Base-by-base conservation (phyloP, 768 basidiomycete species). In the Lentinula sp. region DNA sequence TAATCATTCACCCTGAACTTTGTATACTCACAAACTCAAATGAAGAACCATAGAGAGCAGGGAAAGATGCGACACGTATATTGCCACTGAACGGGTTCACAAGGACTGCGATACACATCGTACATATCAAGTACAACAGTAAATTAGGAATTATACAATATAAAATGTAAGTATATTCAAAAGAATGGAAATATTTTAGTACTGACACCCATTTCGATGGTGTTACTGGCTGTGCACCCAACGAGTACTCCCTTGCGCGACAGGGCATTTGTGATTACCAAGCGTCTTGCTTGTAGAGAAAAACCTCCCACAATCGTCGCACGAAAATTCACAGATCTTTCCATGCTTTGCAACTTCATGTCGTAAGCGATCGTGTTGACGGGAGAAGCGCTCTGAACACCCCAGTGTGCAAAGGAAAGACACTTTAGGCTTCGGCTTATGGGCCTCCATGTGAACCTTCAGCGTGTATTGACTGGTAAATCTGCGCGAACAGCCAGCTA, bases 301-400 rank as follows among this genome's bases (percentile, higher is more conserved):
- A 68, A 83, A 83, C 10, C 81, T 72, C 16, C 79, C 77, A 61
- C 83, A 85, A 1, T 78, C 77, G 9, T 77, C 73, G 64, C 83
- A 85, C 1, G 71, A 69, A 66, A 80, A 82, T 63, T 83, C 82
- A 71, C 83, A 85, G 48, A 83, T 64, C 65, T 82, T 82, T 13
- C 80, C 79, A 62, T 85, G 83, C 66, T 85, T 82, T 8, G 80
- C 79, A 5, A 85, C 82, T 67, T 85, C 83, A 61, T 85, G 83
- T 57, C 83, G 77, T 12, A 85, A 75, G 37, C 81, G 72, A 62
- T 85, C 83, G 63, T 85, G 83, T 61, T 82, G 82, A 54, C 83
- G 71, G 36, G 82, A 83, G 68, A 85, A 85, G 9, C 74, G 74
- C 68, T 83, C 82, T 6, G 74, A 71, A 66, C 83, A 85, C 13